Percentiles rank a stretch among this genome's conserved stretches.
phyloP scores from a whole-genome alignment of 495 filamentous ascomycete species.

The Penicilliopsis zonata region DNA sequence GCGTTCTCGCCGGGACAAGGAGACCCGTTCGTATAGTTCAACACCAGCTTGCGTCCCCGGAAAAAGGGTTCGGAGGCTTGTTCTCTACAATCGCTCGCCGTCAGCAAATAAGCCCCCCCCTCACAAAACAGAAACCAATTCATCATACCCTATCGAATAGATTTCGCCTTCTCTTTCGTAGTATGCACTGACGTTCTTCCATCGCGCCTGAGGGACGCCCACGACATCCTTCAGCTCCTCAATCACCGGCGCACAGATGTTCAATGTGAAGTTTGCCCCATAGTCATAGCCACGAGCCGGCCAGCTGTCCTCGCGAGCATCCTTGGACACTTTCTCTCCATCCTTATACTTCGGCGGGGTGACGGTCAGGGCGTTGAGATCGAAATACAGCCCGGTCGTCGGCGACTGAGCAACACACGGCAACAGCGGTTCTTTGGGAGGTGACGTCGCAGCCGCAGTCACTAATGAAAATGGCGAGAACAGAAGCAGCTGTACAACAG shows the following conservation, averaged over 20 bases:
- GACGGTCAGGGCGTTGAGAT: conserved; percentile 65
- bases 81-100: conserved; percentile 37
- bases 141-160: conserved; percentile 71
- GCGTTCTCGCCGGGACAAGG: conserved; percentile 43
- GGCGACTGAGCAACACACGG: conserved; percentile 75
- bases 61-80: conserved; percentile 59
- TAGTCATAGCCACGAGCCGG: conserved; percentile 76
- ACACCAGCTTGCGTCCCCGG: conserved; percentile 77
- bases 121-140: neutral
- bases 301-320: conserved; percentile 64
- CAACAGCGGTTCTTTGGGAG: conserved; percentile 12
- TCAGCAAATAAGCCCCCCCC: neutral
- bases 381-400: conserved; percentile 72
- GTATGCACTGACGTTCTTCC: conserved; percentile 84
- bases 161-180: conserved; percentile 61
- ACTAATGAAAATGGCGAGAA: conserved; percentile 7
- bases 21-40: conserved; percentile 87
- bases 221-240: conserved; percentile 60
- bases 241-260: conserved; percentile 82
- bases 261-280: conserved; percentile 82
- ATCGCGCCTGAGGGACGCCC: conserved; percentile 49
- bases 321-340: conserved; percentile 44
- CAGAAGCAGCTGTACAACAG: conserved; percentile 8
- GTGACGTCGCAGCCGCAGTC: conserved; percentile 16
- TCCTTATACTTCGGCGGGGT: conserved; percentile 37